phyloP scores from a whole-genome alignment of 2,329 filamentous ascomycete species.

The Graphiopsis chlorocephala region DNA sequence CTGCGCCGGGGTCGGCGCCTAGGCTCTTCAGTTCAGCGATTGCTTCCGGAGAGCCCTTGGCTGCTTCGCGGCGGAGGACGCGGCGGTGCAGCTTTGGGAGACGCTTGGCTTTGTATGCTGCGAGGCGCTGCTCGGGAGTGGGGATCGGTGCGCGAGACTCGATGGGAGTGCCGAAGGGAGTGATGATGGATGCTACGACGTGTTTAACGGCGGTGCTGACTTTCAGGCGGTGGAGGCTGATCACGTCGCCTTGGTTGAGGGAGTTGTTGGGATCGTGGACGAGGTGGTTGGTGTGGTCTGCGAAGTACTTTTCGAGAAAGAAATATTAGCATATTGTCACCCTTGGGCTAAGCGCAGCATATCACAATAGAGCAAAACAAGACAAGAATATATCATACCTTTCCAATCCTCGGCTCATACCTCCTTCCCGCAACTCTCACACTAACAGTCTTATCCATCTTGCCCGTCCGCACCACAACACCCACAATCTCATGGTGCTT shows the following conservation, averaged over 20 bases:
- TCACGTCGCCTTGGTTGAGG: slow-evolving; percentile 70
- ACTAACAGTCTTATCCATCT: slow-evolving; percentile 77
- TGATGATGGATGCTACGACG: slow-evolving; percentile 71
- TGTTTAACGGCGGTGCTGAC: slow-evolving; percentile 66
- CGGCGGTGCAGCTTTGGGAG: slow-evolving; percentile 53
- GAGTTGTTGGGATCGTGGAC: slow-evolving; percentile 77
- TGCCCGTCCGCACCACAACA: slow-evolving; percentile 73
- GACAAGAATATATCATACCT: slow-evolving; percentile 56
- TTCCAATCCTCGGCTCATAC: slow-evolving; percentile 71
- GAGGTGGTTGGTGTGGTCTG: slow-evolving; percentile 62
- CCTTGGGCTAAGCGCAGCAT: not conserved
- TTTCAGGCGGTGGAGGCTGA: slow-evolving; percentile 69
- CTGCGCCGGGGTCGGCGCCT: slow-evolving; percentile 30
- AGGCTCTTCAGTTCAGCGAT: slow-evolving; percentile 27
- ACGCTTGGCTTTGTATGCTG: slow-evolving; percentile 54
- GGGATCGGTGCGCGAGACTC: slow-evolving; percentile 65
- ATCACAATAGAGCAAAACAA: not conserved
- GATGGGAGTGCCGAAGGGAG: slow-evolving; percentile 64
- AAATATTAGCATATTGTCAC: not conserved
- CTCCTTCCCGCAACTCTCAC: slow-evolving; percentile 68
- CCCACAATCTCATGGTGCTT: slow-evolving; percentile 43
- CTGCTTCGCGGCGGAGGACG: slow-evolving; percentile 29
- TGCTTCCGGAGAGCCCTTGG: slow-evolving; percentile 29
- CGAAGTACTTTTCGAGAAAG: slow-evolving; percentile 56
- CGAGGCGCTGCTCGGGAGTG: slow-evolving; percentile 60